Percentiles rank a stretch among this genome's conserved stretches.
Evolutionary conservation across 2,329 filamentous ascomycete species (phyloP).

Genomic region (Drechslerella dactyloides): DNA sequence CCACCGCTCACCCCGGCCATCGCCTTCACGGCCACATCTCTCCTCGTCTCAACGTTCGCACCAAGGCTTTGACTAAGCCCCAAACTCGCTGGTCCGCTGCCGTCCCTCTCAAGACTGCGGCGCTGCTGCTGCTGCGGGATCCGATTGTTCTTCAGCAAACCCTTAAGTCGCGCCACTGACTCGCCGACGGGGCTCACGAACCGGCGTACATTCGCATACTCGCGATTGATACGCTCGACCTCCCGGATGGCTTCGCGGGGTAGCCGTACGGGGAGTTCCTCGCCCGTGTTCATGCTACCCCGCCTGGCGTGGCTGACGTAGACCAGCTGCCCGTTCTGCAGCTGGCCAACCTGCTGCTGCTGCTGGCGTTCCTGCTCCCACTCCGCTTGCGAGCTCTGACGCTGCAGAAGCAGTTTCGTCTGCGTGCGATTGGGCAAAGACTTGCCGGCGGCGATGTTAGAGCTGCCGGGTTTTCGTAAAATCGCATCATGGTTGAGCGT

Average conservation of each 20-base stretch:
- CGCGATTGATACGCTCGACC: slow-evolving; percentile 44
- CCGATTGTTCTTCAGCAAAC: slow-evolving; percentile 30
- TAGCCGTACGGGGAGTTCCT: slow-evolving; percentile 4
- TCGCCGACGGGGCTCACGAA: slow-evolving; percentile 47
- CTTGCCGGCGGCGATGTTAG: slow-evolving; percentile 47
- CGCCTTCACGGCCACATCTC: slow-evolving; percentile 17
- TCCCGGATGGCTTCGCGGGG: slow-evolving; percentile 39
- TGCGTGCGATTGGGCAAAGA: slow-evolving; percentile 44
- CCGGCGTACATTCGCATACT: slow-evolving; percentile 45
- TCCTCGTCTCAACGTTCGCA: slow-evolving; percentile 34
- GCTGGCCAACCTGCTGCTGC: slow-evolving; percentile 25
- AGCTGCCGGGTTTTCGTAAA: slow-evolving; percentile 43
- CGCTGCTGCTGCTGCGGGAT: slow-evolving; percentile 34
- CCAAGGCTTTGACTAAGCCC: slow-evolving; percentile 48
- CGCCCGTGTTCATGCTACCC: slow-evolving; percentile 45
- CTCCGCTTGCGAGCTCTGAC: slow-evolving; percentile 46
- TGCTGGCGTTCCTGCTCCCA: slow-evolving; percentile 42
- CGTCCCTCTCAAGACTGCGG: slow-evolving; percentile 42
- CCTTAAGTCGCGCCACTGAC: slow-evolving; percentile 35
- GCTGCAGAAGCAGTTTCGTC: slow-evolving; percentile 42
- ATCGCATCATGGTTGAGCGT: slow-evolving; percentile 46
- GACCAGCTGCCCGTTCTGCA: slow-evolving; percentile 40
- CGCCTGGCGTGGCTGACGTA: slow-evolving; percentile 42
- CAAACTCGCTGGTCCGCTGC: slow-evolving; percentile 36
- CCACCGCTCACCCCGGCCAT: slow-evolving; percentile 34